These are phyloP conservation scores for Chytriomyces hyalinus DNA, from an alignment of 192 early-diverging fungal genomes.

Conservation along the genomic window DNA sequence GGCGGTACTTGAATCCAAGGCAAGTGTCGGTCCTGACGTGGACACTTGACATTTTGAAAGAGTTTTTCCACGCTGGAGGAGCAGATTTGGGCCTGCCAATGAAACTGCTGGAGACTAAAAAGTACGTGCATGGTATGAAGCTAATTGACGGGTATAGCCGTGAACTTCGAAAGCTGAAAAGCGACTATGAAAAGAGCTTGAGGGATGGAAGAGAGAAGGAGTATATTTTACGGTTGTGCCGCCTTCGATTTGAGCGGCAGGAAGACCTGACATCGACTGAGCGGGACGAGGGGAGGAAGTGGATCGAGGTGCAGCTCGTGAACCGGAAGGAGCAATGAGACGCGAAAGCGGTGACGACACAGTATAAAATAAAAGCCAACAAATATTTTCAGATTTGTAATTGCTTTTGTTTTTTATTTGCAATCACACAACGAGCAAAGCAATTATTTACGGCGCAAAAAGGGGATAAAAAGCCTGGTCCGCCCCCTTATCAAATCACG, in stretches of 20 bases:
- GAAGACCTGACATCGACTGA: slow-evolving; percentile 23
- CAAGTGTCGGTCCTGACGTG: slow-evolving; percentile 46
- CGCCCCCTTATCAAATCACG: not conserved
- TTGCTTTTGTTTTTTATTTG: not conserved
- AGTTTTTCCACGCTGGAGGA: slow-evolving; percentile 60
- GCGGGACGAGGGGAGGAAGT: slow-evolving; percentile 41
- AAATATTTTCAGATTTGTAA: not conserved
- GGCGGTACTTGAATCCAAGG: slow-evolving; percentile 48
- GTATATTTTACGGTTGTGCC: slow-evolving; percentile 38
- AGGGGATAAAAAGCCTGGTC: too few species aligned
- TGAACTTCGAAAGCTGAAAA: slow-evolving; percentile 41
- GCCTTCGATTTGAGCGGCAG: slow-evolving; percentile 46
- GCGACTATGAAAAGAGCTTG: slow-evolving; percentile 51
- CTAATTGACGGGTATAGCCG: slow-evolving; percentile 35
- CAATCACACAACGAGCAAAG: too few species aligned
- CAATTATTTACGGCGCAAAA: too few species aligned
- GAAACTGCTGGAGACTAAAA: slow-evolving; percentile 41
- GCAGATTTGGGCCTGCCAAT: slow-evolving; percentile 49
- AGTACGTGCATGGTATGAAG: slow-evolving; percentile 37
- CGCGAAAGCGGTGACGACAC: not conserved
- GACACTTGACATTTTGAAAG: slow-evolving; percentile 38
- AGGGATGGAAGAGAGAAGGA: slow-evolving; percentile 42
- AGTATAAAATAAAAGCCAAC: not conserved
- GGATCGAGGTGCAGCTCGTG: slow-evolving; percentile 46
- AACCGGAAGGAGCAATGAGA: slow-evolving; percentile 35